Evolutionary conservation across 1,284 basidiomycete species (phyloP).

Genomic region (Tilletia setariae): DNA sequence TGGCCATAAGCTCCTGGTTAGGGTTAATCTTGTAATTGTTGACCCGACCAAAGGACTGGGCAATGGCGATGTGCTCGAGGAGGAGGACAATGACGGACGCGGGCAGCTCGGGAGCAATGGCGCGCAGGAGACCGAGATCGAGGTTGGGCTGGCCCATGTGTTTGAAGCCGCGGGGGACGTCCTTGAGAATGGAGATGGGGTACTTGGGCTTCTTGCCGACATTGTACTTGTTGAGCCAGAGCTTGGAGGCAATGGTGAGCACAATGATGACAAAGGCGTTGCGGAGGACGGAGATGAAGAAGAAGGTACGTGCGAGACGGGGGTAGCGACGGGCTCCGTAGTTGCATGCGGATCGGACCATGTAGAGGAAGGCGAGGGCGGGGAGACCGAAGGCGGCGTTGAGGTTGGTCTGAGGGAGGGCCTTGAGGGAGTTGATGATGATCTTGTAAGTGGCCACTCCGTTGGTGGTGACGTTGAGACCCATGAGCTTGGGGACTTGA

Average conservation of each 20-base stretch:
- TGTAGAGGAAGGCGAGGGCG: constrained; percentile 72
- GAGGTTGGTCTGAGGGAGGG: constrained; percentile 67
- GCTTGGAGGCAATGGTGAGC: constrained; percentile 61
- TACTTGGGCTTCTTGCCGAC: constrained; percentile 58
- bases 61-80: constrained; percentile 94
- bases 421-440: constrained; percentile 86
- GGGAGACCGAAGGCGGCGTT: constrained; percentile 88
- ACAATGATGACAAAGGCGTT: constrained; percentile 53
- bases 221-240: constrained; percentile 38
- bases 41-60: constrained; percentile 84
- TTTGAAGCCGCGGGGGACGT: constrained; percentile 61
- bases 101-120: constrained; percentile 75
- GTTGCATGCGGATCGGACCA: constrained; percentile 68
- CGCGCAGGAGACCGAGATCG: constrained; percentile 64
- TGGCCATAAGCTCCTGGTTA: constrained; percentile 94
- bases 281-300: constrained; percentile 49
- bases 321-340: constrained; percentile 68
- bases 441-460: constrained; percentile 70
- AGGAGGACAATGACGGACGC: constrained; percentile 91
- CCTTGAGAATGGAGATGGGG: constrained; percentile 79
- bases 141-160: constrained; percentile 74
- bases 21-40: constrained; percentile 98
- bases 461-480: constrained; percentile 42
- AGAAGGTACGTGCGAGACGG: constrained; percentile 65
- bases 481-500: constrained; percentile 51